Base-by-base conservation (phyloP, 106 monocot species). In the Posidonia australis region DNA sequence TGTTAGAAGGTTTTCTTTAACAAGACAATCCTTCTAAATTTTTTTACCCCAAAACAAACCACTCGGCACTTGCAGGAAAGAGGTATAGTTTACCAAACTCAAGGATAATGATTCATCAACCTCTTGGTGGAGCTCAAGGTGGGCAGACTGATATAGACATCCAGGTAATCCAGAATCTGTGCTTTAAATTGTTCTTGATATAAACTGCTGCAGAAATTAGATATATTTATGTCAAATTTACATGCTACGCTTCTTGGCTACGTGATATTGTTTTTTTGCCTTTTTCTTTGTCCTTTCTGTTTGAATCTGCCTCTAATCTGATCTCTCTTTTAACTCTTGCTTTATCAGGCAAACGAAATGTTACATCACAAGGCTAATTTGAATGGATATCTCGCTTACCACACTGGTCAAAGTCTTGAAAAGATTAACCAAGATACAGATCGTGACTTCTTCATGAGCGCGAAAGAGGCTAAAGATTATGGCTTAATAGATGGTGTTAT, bases 371-470 rank as follows among this genome's bases (percentile, higher is more conserved):
- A 36, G 36, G 36, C 36, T 36, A 36, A 36, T 36, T 36, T 36
- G 36, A 36, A 69, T 36, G 36, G 36, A 2, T 98, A 98, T 64
- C 78, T 98, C 36, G 49, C 96, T n/a, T 91, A 90, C 63, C 82
- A 82, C 57, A 98, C 90, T n/a, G 96, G 96, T 6, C 87, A 91
- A 76, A 84, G 87, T 54, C 65, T 90, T 7, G 87, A 91, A 46
- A 87, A 76, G 80, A 90, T 98, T 66, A 82, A 87, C 63, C 78
- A 83, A 75, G 96, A 98, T 30, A 98, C 96, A 1, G 87, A 90
- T 68, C 74, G 84, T 14, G 96, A 98, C 59, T 98, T 85, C 77
- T 98, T 98, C 73, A 91, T 98, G 96, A 98, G 96, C 31, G 90
- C 96, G 4, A 90, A 90, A 65, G 96, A 98, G 70, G 96, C 96